Conservation (phyloP, 177 flowering plant species). For the Vitis hybrid region DNA sequence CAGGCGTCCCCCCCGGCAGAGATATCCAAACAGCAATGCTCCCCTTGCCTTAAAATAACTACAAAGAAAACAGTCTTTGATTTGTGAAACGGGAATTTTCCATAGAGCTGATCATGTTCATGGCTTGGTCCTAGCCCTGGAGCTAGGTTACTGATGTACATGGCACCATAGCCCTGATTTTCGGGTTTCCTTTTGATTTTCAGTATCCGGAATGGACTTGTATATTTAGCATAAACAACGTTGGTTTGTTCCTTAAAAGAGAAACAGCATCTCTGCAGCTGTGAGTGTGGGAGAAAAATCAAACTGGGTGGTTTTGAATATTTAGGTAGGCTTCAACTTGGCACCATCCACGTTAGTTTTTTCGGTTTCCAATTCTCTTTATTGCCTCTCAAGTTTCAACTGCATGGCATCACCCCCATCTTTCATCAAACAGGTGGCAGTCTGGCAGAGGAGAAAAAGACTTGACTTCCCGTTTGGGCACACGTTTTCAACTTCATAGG, state of each 20-base stretch:
- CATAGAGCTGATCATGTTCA: background rate
- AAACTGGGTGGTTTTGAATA: background rate
- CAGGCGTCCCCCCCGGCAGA: slow-evolving; percentile 48
- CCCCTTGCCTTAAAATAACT: slow-evolving; percentile 17
- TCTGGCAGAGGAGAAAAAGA: too few relatives aligned
- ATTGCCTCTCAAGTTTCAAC: background rate
- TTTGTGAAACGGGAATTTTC: slow-evolving; percentile 1
- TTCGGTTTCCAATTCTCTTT: background rate
- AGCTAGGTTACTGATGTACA: background rate
- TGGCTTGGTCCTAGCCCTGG: background rate
- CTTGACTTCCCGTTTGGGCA: too few relatives aligned
- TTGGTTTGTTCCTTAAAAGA: slow-evolving; percentile 1
- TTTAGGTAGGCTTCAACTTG: background rate
- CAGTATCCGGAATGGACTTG: background rate
- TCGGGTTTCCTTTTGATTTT: background rate
- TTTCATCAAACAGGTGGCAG: too few relatives aligned
- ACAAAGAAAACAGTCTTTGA: background rate
- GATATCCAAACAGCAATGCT: slow-evolving; percentile 25
- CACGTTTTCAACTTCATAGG: too few relatives aligned
- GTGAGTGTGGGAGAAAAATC: background rate
- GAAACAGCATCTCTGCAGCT: background rate
- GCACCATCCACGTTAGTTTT: background rate
- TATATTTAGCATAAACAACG: slow-evolving; percentile 4
- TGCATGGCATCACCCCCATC: background rate
- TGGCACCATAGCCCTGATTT: background rate